Evolutionary conservation across 768 basidiomycete genomes (phyloP).

Genomic region (Amanita rimosa): DNA sequence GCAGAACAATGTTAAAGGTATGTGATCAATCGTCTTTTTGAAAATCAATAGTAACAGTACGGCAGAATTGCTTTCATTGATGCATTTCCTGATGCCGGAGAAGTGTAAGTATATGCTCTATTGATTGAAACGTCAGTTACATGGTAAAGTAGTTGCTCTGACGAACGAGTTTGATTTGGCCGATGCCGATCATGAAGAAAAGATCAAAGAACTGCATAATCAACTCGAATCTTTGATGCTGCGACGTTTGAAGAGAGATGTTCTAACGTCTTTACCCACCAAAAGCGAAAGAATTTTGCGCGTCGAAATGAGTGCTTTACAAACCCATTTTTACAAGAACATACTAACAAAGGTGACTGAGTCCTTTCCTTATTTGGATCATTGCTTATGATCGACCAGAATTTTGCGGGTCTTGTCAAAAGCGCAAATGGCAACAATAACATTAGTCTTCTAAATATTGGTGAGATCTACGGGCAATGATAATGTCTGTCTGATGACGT

Average conservation of each 20-base stretch:
- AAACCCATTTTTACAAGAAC: slow-evolving; percentile 98
- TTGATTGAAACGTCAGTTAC: neutral
- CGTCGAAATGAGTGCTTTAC: slow-evolving; percentile 94
- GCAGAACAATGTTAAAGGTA: slow-evolving; percentile 98
- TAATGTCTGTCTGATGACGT: slow-evolving; percentile 3
- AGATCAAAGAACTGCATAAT: slow-evolving; percentile 92
- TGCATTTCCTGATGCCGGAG: slow-evolving; percentile 99
- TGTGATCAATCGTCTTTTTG: slow-evolving; percentile 11
- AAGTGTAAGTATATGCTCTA: slow-evolving; percentile 52
- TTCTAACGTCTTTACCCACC: slow-evolving; percentile 89
- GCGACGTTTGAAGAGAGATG: slow-evolving; percentile 88
- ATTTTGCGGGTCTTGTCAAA: slow-evolving; percentile 87
- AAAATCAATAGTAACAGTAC: neutral
- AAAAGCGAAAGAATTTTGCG: slow-evolving; percentile 97
- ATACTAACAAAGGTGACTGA: slow-evolving; percentile 75
- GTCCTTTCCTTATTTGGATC: slow-evolving; percentile 3
- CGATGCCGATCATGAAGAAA: slow-evolving; percentile 85
- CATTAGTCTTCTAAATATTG: slow-evolving; percentile 93
- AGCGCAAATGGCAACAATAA: slow-evolving; percentile 82
- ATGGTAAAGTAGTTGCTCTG: slow-evolving; percentile 60
- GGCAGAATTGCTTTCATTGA: slow-evolving; percentile 84
- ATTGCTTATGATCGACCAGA: slow-evolving; percentile 32
- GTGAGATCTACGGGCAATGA: slow-evolving; percentile 23
- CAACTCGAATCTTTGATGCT: slow-evolving; percentile 94
- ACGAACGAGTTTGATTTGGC: slow-evolving; percentile 93